A percentile compares a stretch with the other conserved stretches of the same genome.
Evolutionary conservation across 768 basidiomycete genomes (phyloP).

Genomic region (Cystobasidium ongulense): DNA sequence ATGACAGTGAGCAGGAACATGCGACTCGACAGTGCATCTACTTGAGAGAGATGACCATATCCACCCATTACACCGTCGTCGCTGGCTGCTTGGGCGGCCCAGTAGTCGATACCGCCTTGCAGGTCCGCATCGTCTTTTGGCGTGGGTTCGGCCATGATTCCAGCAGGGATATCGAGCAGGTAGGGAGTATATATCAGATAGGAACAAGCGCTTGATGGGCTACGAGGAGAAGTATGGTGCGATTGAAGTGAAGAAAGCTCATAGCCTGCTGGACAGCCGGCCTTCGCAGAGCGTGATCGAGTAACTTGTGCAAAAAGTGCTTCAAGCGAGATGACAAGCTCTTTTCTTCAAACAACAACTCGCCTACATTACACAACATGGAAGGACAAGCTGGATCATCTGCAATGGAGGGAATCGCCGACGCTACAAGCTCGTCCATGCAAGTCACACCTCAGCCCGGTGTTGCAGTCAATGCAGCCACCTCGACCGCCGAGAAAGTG

Average conservation of each 20-base stretch:
- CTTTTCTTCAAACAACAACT: neutral
- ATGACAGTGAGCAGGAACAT: conserved; percentile 73
- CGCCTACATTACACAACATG: neutral
- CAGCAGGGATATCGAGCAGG: too few relatives aligned
- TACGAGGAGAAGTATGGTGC: too few relatives aligned
- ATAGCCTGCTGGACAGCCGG: too few relatives aligned
- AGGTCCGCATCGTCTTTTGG: conserved; percentile 51
- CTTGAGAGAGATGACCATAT: conserved; percentile 53
- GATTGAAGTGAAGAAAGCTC: too few relatives aligned
- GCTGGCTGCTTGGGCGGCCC: conserved; percentile 70
- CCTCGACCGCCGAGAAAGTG: neutral
- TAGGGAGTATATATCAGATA: too few relatives aligned
- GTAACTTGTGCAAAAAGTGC: neutral
- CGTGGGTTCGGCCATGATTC: neutral
- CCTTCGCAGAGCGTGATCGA: too few relatives aligned
- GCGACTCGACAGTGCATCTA: conserved; percentile 83
- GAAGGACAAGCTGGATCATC: neutral
- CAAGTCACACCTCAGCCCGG: neutral
- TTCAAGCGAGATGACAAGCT: neutral
- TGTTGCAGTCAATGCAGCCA: neutral
- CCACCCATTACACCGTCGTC: conserved; percentile 78
- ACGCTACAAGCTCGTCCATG: conserved; percentile 8
- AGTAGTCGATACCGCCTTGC: conserved; percentile 73
- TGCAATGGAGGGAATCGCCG: conserved; percentile 5
- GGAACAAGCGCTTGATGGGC: too few relatives aligned